Evolutionary conservation across 805 yeast genomes (phyloP).

Genomic region (Gaillardinia entomophila): DNA sequence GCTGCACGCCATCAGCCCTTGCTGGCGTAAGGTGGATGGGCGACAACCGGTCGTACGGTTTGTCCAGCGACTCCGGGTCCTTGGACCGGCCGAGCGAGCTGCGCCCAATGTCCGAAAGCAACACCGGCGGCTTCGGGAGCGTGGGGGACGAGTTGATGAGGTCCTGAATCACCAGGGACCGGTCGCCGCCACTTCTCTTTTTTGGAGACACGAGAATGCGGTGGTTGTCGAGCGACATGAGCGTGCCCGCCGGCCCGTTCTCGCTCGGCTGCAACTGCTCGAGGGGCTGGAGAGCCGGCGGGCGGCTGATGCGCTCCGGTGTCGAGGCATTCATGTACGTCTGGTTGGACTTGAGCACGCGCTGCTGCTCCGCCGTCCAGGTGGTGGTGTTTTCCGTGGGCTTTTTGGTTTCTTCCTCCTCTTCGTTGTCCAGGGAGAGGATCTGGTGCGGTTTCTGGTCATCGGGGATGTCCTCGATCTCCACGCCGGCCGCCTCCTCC

Average conservation of each 20-base stretch:
- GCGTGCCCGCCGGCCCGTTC: background rate
- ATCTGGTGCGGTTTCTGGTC: constrained; percentile 12
- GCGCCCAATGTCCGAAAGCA: constrained; percentile 29
- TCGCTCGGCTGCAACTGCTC: background rate
- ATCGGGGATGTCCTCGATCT: constrained; percentile 20
- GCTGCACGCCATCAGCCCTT: constrained; percentile 10
- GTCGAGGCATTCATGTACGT: constrained; percentile 19
- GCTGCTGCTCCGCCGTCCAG: constrained; percentile 26
- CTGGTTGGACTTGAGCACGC: constrained; percentile 1
- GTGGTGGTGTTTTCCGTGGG: constrained; percentile 18
- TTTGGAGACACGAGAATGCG: constrained; percentile 26
- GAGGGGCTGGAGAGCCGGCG: constrained; percentile 3
- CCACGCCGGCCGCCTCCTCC: constrained; percentile 68
- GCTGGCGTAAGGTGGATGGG: constrained; percentile 15
- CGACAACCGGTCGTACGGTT: constrained; percentile 1
- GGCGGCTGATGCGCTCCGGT: constrained; percentile 16
- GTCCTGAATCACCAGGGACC: constrained; percentile 30
- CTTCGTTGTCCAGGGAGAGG: constrained; percentile 13
- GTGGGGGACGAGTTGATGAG: constrained; percentile 38
- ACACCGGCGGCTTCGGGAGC: constrained; percentile 38
- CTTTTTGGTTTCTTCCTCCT: constrained; percentile 5
- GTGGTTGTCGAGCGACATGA: constrained; percentile 24
- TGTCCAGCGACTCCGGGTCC: background rate
- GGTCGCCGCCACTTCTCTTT: constrained; percentile 18
- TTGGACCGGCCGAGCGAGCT: constrained; percentile 1